Base-by-base conservation (phyloP, 2,329 filamentous ascomycete genomes). In the Nemania diffusa region DNA sequence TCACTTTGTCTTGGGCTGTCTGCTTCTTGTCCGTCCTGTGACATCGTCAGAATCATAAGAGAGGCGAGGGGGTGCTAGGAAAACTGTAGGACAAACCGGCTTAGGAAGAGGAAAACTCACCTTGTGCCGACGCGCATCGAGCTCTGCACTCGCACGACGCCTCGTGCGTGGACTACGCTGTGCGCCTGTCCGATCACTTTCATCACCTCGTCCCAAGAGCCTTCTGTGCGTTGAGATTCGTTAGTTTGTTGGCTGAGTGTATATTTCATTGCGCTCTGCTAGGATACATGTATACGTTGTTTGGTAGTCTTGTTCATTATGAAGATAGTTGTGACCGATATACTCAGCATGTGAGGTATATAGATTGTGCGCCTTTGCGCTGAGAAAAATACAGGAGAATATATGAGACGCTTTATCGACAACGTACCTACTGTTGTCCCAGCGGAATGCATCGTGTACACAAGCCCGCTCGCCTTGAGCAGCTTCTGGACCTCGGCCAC, bases 201-300 rank as follows among this genome's bases (percentile, higher is more conserved):
- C 86, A 97, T 94, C 65, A 97, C 94, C 34, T 92, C 88, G 71
- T 97, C 92, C 95, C 96, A 98, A 46, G 89, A 87, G 2, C 95
- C 96, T 83, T 98, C 95, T 97, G 73, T 69, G 20, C 26, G 29
- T 55, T 40, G 2, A 13, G 8, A 29, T 27, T 26, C 8, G 37
- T 68, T 34, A 56, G 56, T 15, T 24, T 1, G 37, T 29, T n/a
- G 7, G n/a, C 15, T 2, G 15, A 8, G 13, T n/a, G 17, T 15
- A 40, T 20, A 3, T 22, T 46, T 15, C 11, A 42, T 40, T 34
- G 32, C 11, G 5, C 11, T 34, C 5, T 11, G 32, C 9, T 40
- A 40, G 34, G 11, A 13, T 13, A 40, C 15, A 13, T 40, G 34
- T 40, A 15, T 40, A 40, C n/a, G n/a, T n/a, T n/a, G n/a, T n/a